Base-by-base conservation (phyloP, 225 moss, liverwort and hornwort species). In the Climacium dendroides region DNA sequence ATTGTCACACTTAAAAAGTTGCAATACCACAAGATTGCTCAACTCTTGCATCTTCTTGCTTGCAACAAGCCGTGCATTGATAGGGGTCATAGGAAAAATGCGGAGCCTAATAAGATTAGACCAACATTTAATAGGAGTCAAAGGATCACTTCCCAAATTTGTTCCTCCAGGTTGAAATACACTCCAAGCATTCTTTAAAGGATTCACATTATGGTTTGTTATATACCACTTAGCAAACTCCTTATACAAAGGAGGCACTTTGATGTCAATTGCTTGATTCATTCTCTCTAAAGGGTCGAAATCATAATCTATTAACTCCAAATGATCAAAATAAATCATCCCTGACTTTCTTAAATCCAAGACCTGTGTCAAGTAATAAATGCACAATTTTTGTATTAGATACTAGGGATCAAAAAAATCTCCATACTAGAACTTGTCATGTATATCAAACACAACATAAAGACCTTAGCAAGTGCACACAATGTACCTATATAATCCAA, bases 311-410 rank as follows among this genome's bases (percentile, higher is more conserved):
- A 22, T 7, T 5, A 2, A 1, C 9, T 24, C 3, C 6, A 2
- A 29, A n/a, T n/a, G 15, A 1, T 12, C 14, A 1, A 85, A 47
- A 39, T 77, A 0, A 0, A 74, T 34, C 50, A 74, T 50, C 3
- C 13, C 19, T 0, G 12, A 74, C 2, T 7, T 32, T 12, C 1
- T 7, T 13, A 74, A 74, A 32, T 32, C 7, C 19, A 11, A 7
- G 19, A 74, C 4, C 48, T 74, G 12, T 19, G 7, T 20, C 30
- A 74, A 74, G 3, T 7, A 12, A 74, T 7, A 13, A 48, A 48
- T 0, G 0, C 0, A 10, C 11, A 30, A 45, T 30, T 4, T 11
- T 30, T 11, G 1, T 0, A 48, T 74, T 11, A 74, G 30, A 74
- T 7, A 11, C 11, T 30, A n/a, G n/a, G 0, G 2, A 32, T 6